A percentile compares a stretch with the other conserved stretches of the same genome.
Conservation (phyloP, 2,329 filamentous ascomycete genomes). For the Trichoderma brevicompactum region DNA sequence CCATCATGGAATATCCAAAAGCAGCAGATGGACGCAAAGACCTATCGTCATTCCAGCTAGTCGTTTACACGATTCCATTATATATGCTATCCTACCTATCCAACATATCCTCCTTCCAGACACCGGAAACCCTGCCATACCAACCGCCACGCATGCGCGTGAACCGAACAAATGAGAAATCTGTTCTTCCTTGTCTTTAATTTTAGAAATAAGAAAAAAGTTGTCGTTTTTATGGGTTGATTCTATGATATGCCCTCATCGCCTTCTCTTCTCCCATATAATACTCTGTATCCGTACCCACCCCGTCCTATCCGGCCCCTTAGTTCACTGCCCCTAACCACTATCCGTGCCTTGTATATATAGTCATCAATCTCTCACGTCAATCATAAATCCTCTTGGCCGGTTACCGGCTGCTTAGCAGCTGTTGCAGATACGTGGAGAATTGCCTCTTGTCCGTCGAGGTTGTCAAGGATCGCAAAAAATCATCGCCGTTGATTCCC, state of each 20-base stretch:
- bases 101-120: conserved; percentile 14
- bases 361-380: not conserved
- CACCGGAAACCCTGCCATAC: not conserved
- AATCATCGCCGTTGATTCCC: conserved; percentile 65
- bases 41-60: not conserved
- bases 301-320: not conserved
- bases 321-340: not conserved
- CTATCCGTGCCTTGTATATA: conserved; percentile 2
- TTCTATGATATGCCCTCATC: conserved; percentile 21
- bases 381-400: conserved; percentile 33
- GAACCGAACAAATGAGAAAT: conserved; percentile 11
- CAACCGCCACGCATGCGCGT: conserved; percentile 18
- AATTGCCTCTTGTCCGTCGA: conserved; percentile 65
- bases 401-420: conserved; percentile 55
- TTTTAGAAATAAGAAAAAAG: not conserved
- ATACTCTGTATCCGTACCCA: conserved; percentile 4
- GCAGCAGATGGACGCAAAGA: not conserved
- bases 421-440: conserved; percentile 64
- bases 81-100: conserved; percentile 24
- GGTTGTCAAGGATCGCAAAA: conserved; percentile 62
- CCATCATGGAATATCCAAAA: not conserved
- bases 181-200: not conserved
- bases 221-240: conserved; percentile 7
- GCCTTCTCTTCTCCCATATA: conserved; percentile 8
- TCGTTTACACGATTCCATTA: conserved; percentile 12